These are phyloP conservation scores for Begonia fuchsioides DNA, from an alignment of 306 rosid genomes.

Conservation along the genomic window DNA sequence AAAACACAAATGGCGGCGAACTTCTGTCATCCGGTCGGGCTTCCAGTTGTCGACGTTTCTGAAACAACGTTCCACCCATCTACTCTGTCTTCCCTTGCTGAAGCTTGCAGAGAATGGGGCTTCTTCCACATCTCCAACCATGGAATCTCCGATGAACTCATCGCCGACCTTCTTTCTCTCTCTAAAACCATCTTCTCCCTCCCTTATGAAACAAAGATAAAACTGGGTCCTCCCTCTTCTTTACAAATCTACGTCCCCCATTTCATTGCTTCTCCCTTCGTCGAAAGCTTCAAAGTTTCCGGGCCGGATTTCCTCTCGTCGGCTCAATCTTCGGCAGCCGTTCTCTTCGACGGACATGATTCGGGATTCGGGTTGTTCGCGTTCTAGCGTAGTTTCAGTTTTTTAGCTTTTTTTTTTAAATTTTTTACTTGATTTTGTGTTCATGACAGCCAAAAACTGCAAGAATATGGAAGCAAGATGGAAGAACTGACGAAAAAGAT, in stretches of 20 bases:
- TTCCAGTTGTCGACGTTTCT: slow-evolving; percentile 75
- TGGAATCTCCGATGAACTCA: slow-evolving; percentile 73
- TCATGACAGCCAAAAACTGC: slow-evolving; percentile 44
- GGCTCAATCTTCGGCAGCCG: slow-evolving; percentile 56
- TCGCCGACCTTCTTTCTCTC: slow-evolving; percentile 31
- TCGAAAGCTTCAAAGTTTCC: slow-evolving; percentile 72
- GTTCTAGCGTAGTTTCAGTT: background rate
- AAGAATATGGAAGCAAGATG: slow-evolving; percentile 85
- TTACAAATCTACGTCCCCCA: slow-evolving; percentile 69
- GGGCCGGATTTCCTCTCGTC: slow-evolving; percentile 66
- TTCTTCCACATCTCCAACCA: slow-evolving; percentile 85
- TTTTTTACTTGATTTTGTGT: slow-evolving; percentile 2
- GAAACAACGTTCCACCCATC: slow-evolving; percentile 46
- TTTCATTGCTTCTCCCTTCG: slow-evolving; percentile 96
- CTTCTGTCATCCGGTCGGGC: slow-evolving; percentile 18
- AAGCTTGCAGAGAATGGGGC: slow-evolving; percentile 81
- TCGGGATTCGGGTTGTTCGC: slow-evolving; percentile 56
- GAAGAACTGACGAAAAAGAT: slow-evolving; percentile 51
- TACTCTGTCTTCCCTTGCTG: slow-evolving; percentile 42
- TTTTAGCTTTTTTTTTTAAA: slow-evolving; percentile 1
- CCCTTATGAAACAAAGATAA: slow-evolving; percentile 68
- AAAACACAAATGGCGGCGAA: background rate
- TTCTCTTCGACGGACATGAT: slow-evolving; percentile 34
- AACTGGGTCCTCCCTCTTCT: slow-evolving; percentile 80
- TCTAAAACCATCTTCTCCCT: slow-evolving; percentile 48